phyloP scores from a whole-genome alignment of 371 early-diverging fungal species.

The Entomophthora muscae region DNA sequence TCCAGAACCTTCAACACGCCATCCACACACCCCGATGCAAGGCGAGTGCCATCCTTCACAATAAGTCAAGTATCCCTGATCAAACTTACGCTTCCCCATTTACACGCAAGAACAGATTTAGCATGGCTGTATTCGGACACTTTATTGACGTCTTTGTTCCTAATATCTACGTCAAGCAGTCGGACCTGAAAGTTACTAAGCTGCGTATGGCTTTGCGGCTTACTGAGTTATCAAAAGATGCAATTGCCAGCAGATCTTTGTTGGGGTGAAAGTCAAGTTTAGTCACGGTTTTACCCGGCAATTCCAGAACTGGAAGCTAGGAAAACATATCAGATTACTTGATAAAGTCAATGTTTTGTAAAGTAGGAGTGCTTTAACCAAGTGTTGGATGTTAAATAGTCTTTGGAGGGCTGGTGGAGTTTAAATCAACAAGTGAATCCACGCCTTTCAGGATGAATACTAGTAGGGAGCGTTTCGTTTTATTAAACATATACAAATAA shows the following conservation, averaged over 20 bases:
- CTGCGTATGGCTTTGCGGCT: background rate
- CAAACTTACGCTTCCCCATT: slow-evolving; percentile 65
- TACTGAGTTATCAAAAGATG: slow-evolving; percentile 91
- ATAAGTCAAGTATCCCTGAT: background rate
- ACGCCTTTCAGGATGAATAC: too few relatives aligned
- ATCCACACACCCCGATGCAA: slow-evolving; percentile 65
- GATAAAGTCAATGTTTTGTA: too few relatives aligned
- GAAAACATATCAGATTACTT: too few relatives aligned
- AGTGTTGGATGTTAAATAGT: too few relatives aligned
- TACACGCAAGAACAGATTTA: slow-evolving; percentile 61
- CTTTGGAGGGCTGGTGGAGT: too few relatives aligned
- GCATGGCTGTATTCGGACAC: slow-evolving; percentile 56
- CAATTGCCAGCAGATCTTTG: slow-evolving; percentile 60
- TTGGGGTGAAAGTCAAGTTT: background rate
- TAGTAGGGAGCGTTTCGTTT: too few relatives aligned
- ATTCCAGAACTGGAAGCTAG: background rate
- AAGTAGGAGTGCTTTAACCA: too few relatives aligned
- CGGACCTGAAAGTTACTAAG: slow-evolving; percentile 38
- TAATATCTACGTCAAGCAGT: slow-evolving; percentile 69
- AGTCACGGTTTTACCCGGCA: background rate
- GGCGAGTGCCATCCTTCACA: slow-evolving; percentile 55
- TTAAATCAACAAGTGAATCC: too few relatives aligned
- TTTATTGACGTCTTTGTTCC: slow-evolving; percentile 51
- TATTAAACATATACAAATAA: too few relatives aligned
- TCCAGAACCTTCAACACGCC: slow-evolving; percentile 47